A percentile compares a stretch with the other conserved stretches of the same genome.
Evolutionary conservation across 1,139 yeast species (phyloP).

Genomic region (Pneumocystis jirovecii): DNA sequence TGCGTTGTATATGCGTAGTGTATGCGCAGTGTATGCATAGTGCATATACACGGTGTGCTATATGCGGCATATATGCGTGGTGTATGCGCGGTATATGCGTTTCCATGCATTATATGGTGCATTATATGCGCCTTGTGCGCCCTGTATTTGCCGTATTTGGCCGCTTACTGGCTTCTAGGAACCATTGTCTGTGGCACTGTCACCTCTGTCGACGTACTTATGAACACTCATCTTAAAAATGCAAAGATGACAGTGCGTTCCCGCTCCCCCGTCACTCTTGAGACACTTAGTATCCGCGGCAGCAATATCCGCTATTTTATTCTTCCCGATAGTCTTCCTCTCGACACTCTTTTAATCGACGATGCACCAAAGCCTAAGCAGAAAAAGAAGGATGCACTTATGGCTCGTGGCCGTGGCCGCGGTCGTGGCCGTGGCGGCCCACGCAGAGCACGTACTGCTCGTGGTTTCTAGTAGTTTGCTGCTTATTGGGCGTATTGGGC

Average conservation of each 20-base stretch:
- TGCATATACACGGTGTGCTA: no score
- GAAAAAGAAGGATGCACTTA: constrained; percentile 17
- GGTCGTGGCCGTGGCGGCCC: constrained; percentile 17
- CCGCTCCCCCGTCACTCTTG: constrained; percentile 59
- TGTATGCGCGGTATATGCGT: no score
- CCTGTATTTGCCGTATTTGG: no score
- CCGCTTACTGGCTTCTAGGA: constrained; percentile 13
- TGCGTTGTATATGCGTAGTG: no score
- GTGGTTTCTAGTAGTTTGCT: constrained; percentile 11
- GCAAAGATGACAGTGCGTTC: constrained; percentile 62
- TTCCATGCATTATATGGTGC: no score
- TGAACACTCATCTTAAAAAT: constrained; percentile 77
- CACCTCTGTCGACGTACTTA: constrained; percentile 73
- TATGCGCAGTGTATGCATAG: no score
- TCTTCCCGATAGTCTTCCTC: constrained; percentile 74
- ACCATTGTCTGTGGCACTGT: constrained; percentile 55
- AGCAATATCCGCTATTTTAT: constrained; percentile 74
- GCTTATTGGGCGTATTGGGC: no score
- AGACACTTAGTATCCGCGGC: constrained; percentile 76
- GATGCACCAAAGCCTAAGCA: constrained; percentile 35
- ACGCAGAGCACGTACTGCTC: constrained; percentile 21
- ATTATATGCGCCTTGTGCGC: no score
- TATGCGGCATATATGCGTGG: no score
- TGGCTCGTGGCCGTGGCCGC: constrained; percentile 11
- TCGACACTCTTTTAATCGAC: constrained; percentile 60